Evolutionary conservation across 2,329 filamentous ascomycete genomes (phyloP), one percentile per base, ranked within the genome.

Genomic region (Microascus cirrosus): DNA sequence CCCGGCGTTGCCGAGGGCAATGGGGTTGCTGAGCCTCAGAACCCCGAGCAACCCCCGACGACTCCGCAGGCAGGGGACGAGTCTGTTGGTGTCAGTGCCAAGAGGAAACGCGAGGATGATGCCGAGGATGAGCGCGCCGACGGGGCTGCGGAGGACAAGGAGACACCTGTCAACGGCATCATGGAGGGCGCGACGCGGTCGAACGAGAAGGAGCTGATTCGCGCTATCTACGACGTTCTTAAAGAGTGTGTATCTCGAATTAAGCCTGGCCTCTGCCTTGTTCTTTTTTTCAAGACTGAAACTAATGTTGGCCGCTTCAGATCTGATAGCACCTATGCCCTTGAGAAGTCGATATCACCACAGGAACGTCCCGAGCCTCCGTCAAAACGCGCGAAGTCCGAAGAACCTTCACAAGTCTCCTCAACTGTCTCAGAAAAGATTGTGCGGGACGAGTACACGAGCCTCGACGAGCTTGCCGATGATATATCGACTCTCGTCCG

Each of bases 381-480:
- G 55, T 69, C 78, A 56, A 87, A 87, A 69, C 78, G 83, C 51
- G 80, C 83, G 63, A 85, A 83, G 67, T 75, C 81, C 2, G 73
- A 76, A 55, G 76, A 78, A 53, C 67, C 67, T 36, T 48, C 42
- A 2, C 65, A 68, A 20, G 77, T 74, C 39, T 48, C 42, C 3
- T 65, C 68, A 20, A 78, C 75, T 60, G 79, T 85, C 60, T 71
- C 75, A 59, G 79, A 82, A 63, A 84, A 82, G 71, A 72, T 81
- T 55, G 67, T 70, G 25, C 71, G 73, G 54, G 74, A 77, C 62
- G 68, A 67, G 35, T 86, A 87, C 66, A 75, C 76, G 28, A 78
- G 80, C 61, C 71, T 91, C 52, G 85, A 88, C 32, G 83, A 87
- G 61, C 74, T 89, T 50, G 80, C 87, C 18, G 69, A 76, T 56